Evolutionary conservation across 148 eudicot species (phyloP).

Genomic region (Cornus kousa): DNA sequence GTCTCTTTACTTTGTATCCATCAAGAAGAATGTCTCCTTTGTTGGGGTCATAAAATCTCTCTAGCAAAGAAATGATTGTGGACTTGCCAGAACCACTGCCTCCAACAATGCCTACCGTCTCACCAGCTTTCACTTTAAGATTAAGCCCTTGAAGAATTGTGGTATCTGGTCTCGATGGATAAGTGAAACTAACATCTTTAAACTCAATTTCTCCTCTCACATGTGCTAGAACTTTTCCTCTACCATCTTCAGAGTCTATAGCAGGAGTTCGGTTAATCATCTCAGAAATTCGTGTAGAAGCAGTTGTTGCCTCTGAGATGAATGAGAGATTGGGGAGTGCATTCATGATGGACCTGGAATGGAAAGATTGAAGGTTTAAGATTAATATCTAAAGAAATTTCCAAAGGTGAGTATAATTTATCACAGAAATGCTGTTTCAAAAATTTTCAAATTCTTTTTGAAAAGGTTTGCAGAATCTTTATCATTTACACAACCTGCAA

Average conservation of each 20-base stretch:
- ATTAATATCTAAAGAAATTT: no score
- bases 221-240: conserved; percentile 17
- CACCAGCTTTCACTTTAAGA: conserved; percentile 33
- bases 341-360: conserved; percentile 33
- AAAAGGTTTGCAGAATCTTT: no score
- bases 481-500: no score
- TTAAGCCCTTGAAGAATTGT: conserved; percentile 31
- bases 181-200: conserved; percentile 31
- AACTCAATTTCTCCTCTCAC: conserved; percentile 41
- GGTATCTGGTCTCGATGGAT: conserved; percentile 39
- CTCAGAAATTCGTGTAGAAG: conserved; percentile 26
- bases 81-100: conserved; percentile 61
- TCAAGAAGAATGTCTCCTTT: conserved; percentile 40
- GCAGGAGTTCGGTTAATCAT: conserved; percentile 36
- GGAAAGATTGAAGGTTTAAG: neutral
- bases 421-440: neutral
- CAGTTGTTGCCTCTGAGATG: conserved; percentile 32
- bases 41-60: conserved; percentile 45
- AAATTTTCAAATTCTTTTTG: no score
- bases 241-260: conserved; percentile 30
- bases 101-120: conserved; percentile 43
- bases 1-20: conserved; percentile 32
- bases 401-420: no score
- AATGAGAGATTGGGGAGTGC: conserved; percentile 40
- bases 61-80: conserved; percentile 44